These are phyloP conservation scores for Phialophora verrucosa DNA, from an alignment of 2,329 filamentous ascomycete species.

Conservation along the genomic window DNA sequence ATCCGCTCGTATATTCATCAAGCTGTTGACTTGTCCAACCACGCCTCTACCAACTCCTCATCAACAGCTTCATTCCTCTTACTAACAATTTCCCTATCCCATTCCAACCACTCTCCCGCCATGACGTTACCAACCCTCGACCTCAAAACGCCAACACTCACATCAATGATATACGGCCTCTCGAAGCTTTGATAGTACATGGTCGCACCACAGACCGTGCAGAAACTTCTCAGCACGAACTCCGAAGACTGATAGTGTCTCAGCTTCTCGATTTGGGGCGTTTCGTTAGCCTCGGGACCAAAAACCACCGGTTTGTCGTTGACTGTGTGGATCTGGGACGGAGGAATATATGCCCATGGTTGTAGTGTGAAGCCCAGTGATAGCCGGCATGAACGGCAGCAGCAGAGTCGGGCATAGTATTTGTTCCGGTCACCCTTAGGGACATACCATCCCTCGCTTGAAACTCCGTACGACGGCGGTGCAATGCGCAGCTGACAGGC, in stretches of 20 bases:
- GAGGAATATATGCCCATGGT: slow-evolving; percentile 69
- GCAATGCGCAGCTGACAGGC: slow-evolving; percentile 63
- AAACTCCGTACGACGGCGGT: slow-evolving; percentile 55
- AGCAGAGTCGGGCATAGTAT: slow-evolving; percentile 66
- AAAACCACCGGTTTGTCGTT: slow-evolving; percentile 46
- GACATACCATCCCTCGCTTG: slow-evolving; percentile 53
- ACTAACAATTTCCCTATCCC: slow-evolving; percentile 64
- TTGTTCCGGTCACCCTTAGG: slow-evolving; percentile 58
- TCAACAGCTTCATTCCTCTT: slow-evolving; percentile 61
- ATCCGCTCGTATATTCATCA: neutral
- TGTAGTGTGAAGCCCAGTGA: slow-evolving; percentile 67
- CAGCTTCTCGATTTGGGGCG: slow-evolving; percentile 41
- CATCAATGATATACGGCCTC: slow-evolving; percentile 64
- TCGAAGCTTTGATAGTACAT: slow-evolving; percentile 65
- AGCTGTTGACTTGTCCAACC: slow-evolving; percentile 31
- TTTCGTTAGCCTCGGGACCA: slow-evolving; percentile 45
- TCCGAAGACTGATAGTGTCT: slow-evolving; percentile 60
- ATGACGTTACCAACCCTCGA: slow-evolving; percentile 56
- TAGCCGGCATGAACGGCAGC: slow-evolving; percentile 67
- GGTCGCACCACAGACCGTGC: slow-evolving; percentile 65
- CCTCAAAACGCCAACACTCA: slow-evolving; percentile 65
- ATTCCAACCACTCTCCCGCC: slow-evolving; percentile 66
- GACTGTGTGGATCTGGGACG: slow-evolving; percentile 60
- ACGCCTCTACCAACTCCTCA: slow-evolving; percentile 41
- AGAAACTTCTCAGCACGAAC: slow-evolving; percentile 65